Evolutionary conservation across 176 grass and related monocot genomes (phyloP).

Genomic region (Eleusine coracana): DNA sequence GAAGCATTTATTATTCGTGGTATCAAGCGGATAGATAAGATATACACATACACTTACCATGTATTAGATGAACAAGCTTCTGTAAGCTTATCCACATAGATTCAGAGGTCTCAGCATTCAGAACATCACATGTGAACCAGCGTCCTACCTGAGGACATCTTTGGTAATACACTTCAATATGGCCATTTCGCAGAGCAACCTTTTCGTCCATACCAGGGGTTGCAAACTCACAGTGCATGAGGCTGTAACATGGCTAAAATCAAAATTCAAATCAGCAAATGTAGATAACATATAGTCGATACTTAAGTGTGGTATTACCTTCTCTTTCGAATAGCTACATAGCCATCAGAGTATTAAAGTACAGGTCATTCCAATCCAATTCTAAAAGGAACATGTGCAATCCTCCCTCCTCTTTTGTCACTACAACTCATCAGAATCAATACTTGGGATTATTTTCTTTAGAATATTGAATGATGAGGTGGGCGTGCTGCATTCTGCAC

Average conservation of each 20-base stretch:
- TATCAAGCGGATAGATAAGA: not conserved
- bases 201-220: not conserved
- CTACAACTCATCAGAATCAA: slow-evolving; percentile 64
- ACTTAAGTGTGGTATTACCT: slow-evolving; percentile 21
- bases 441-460: slow-evolving; percentile 88
- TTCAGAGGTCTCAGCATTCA: slow-evolving; percentile 6
- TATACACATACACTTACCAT: slow-evolving; percentile 28
- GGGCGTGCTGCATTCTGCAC: slow-evolving; percentile 55
- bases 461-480: slow-evolving; percentile 72
- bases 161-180: slow-evolving; percentile 5
- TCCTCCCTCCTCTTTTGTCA: slow-evolving; percentile 2
- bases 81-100: no score
- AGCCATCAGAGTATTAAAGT: not conserved
- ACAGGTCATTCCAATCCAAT: slow-evolving; percentile 31
- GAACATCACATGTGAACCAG: not conserved
- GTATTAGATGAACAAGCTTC: not conserved
- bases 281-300: not conserved
- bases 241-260: slow-evolving; percentile 5
- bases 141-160: not conserved
- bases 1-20: not conserved
- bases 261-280: not conserved
- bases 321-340: slow-evolving; percentile 30
- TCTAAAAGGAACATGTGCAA: slow-evolving; percentile 6
- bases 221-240: not conserved
- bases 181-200: not conserved